phyloP scores from a whole-genome alignment of 2,329 filamentous ascomycete species.

The Claviceps pusilla region DNA sequence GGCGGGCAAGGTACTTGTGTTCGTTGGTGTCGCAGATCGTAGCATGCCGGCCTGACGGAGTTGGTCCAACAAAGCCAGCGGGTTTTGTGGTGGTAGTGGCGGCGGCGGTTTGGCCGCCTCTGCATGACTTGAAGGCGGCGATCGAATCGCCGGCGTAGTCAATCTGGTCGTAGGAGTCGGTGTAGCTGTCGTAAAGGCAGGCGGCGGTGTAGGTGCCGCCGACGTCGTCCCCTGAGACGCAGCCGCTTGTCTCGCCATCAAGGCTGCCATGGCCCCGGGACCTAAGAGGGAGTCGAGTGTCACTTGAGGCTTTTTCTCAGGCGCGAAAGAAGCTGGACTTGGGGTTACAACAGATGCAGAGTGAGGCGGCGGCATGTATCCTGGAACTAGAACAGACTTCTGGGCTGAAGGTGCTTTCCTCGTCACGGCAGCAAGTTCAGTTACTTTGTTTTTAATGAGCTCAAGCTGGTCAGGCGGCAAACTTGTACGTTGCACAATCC shows the following conservation, averaged over 20 bases:
- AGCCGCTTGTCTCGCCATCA: constrained; percentile 39
- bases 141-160: constrained; percentile 25
- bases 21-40: constrained; percentile 27
- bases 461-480: constrained; percentile 69
- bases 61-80: constrained; percentile 49
- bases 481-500: constrained; percentile 56
- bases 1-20: constrained; percentile 20
- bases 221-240: constrained; percentile 33
- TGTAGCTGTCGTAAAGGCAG: constrained; percentile 14
- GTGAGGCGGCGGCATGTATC: constrained; percentile 18
- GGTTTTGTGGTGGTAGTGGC: constrained; percentile 22
- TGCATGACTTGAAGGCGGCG: constrained; percentile 31
- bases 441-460: constrained; percentile 72
- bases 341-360: constrained; percentile 22
- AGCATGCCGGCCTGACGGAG: constrained; percentile 56
- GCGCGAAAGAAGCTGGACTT: constrained; percentile 17
- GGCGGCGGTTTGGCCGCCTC: constrained; percentile 17
- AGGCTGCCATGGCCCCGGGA: constrained; percentile 41
- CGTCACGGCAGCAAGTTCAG: constrained; percentile 52
- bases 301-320: constrained; percentile 20
- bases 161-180: neutral
- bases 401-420: constrained; percentile 35
- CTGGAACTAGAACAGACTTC: constrained; percentile 25
- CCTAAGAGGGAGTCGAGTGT: constrained; percentile 46
- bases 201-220: constrained; percentile 18